phyloP scores from a whole-genome alignment of 495 filamentous ascomycete species.

The Penicillium angulare region DNA sequence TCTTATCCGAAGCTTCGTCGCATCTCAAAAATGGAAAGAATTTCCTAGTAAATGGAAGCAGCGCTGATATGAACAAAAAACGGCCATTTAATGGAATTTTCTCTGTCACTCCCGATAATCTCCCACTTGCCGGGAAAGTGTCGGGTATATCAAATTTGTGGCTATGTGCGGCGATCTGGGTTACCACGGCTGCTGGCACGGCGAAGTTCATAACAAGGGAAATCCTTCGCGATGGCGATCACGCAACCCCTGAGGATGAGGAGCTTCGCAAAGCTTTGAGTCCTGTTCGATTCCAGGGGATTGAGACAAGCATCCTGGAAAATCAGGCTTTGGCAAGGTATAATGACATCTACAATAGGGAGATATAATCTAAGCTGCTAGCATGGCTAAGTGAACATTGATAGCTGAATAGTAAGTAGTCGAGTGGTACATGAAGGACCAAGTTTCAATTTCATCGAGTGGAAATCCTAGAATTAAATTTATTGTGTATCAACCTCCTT shows the following conservation, averaged over 20 bases:
- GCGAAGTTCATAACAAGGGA: slow-evolving; percentile 29
- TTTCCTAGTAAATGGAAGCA: slow-evolving; percentile 8
- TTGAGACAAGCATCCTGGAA: slow-evolving; percentile 19
- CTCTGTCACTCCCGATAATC: slow-evolving; percentile 37
- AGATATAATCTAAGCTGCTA: too few species aligned
- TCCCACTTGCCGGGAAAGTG: slow-evolving; percentile 31
- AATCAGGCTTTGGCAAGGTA: slow-evolving; percentile 27
- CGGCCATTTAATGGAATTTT: slow-evolving; percentile 36
- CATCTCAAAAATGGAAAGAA: slow-evolving; percentile 12
- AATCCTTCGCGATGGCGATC: slow-evolving; percentile 11
- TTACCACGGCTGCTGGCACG: slow-evolving; percentile 35
- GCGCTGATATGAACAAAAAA: slow-evolving; percentile 5
- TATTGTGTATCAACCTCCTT: too few species aligned
- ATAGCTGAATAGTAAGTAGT: too few species aligned
- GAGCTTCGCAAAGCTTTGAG: slow-evolving; percentile 19
- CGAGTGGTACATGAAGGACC: too few species aligned
- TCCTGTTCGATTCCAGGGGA: slow-evolving; percentile 27
- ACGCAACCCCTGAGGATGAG: slow-evolving; percentile 10
- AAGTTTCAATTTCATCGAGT: too few species aligned
- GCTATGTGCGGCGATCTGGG: slow-evolving; percentile 35
- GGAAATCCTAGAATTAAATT: too few species aligned
- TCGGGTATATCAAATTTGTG: slow-evolving; percentile 22
- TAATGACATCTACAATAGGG: slow-evolving; percentile 33
- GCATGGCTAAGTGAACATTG: too few species aligned
- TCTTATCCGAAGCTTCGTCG: slow-evolving; percentile 23